A percentile compares a stretch with the other conserved stretches of the same genome.
phyloP scores from a whole-genome alignment of 1,284 basidiomycete species.

The Cryptococcus deneoformans region DNA sequence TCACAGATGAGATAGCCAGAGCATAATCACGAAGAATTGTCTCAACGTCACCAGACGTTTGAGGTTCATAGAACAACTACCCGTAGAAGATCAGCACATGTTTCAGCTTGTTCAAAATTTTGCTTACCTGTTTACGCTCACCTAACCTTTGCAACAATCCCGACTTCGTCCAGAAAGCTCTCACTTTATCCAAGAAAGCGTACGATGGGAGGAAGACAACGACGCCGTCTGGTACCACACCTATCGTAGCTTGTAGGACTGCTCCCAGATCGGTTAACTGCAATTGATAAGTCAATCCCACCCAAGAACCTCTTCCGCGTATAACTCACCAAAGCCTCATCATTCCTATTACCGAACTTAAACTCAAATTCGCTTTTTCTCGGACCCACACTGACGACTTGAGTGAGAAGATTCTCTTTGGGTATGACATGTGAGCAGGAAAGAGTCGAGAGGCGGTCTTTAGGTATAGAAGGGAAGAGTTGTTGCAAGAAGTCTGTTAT shows the following conservation, averaged over 20 bases:
- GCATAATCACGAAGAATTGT: slow-evolving; percentile 73
- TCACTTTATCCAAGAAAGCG: slow-evolving; percentile 68
- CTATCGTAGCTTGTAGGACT: slow-evolving; percentile 72
- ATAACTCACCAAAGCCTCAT: slow-evolving; percentile 61
- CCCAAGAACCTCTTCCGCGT: not conserved
- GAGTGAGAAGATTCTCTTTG: slow-evolving; percentile 67
- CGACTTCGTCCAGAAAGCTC: slow-evolving; percentile 62
- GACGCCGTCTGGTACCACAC: slow-evolving; percentile 78
- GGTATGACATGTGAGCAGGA: slow-evolving; percentile 95
- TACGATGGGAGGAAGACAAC: slow-evolving; percentile 97
- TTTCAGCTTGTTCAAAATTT: not conserved
- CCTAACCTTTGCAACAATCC: slow-evolving; percentile 63
- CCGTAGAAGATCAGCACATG: not conserved
- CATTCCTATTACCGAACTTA: slow-evolving; percentile 73
- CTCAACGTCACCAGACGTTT: slow-evolving; percentile 72
- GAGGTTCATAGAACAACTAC: slow-evolving; percentile 87
- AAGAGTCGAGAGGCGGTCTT: slow-evolving; percentile 67
- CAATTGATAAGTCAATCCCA: not conserved
- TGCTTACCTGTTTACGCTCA: slow-evolving; percentile 68
- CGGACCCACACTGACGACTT: slow-evolving; percentile 76
- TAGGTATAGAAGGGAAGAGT: slow-evolving; percentile 67
- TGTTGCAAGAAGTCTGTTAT: slow-evolving; percentile 85
- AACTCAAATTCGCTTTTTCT: slow-evolving; percentile 74
- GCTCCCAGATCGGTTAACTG: slow-evolving; percentile 79
- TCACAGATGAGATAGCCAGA: slow-evolving; percentile 53